phyloP scores from a whole-genome alignment of 148 eudicot species.

The Amaranthus hypochondriacus region DNA sequence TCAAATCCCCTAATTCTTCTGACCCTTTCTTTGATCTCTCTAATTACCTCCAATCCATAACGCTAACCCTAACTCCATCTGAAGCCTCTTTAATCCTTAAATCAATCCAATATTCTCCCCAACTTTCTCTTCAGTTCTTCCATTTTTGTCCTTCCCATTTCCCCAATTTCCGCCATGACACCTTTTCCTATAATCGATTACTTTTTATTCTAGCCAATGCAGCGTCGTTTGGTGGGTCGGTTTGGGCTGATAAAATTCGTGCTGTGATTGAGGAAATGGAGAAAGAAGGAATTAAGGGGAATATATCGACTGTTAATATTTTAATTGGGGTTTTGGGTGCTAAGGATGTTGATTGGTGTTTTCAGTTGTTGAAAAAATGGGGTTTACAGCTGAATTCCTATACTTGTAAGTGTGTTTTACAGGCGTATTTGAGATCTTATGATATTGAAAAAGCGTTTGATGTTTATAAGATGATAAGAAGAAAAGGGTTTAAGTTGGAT shows the following conservation, averaged over 20 bases:
- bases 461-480: constrained; percentile 58
- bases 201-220: constrained; percentile 52
- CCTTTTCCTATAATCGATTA: constrained; percentile 69
- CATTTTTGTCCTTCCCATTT: constrained; percentile 51
- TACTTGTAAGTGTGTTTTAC: constrained; percentile 70
- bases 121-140: constrained; percentile 63
- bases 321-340: constrained; percentile 65
- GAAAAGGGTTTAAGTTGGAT: constrained; percentile 60
- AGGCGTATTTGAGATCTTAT: constrained; percentile 65
- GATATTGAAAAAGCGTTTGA: constrained; percentile 37
- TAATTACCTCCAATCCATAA: constrained; percentile 30
- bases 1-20: constrained; percentile 27
- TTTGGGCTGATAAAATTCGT: constrained; percentile 29
- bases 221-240: constrained; percentile 21
- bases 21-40: constrained; percentile 5
- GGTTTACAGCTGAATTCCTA: constrained; percentile 65
- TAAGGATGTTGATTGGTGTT: constrained; percentile 51
- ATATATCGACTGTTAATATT: constrained; percentile 73
- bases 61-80: constrained; percentile 50
- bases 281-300: constrained; percentile 43
- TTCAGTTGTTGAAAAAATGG: constrained; percentile 67
- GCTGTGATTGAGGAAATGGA: constrained; percentile 56
- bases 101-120: constrained; percentile 45
- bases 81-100: constrained; percentile 76
- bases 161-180: constrained; percentile 62